Percentiles rank a stretch among this genome's conserved stretches.
Conservation (phyloP, 1,284 basidiomycete genomes). For the Mycosarcoma mackinlayi region DNA sequence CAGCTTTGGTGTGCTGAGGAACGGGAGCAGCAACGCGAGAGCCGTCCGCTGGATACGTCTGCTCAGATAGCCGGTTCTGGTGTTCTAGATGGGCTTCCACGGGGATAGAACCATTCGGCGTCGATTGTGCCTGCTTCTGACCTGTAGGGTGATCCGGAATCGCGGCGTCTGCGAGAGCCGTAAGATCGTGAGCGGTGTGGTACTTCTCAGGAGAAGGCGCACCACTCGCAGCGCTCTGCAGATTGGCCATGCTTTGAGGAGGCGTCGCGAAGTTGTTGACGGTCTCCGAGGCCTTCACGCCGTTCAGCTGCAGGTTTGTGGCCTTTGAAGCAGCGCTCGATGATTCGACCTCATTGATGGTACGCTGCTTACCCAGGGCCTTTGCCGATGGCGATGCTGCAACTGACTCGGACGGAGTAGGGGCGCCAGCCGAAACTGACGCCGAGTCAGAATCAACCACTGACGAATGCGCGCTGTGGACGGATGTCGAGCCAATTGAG, state of each 20-base stretch:
- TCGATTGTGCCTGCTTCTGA: background rate
- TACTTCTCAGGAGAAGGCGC: conserved; percentile 32
- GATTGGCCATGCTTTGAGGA: conserved; percentile 38
- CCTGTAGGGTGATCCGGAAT: conserved; percentile 30
- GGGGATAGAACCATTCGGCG: conserved; percentile 4
- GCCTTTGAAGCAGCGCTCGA: background rate
- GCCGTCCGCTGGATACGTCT: conserved; percentile 23
- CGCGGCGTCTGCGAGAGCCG: conserved; percentile 24
- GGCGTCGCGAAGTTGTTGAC: conserved; percentile 30
- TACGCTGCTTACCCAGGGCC: conserved; percentile 32
- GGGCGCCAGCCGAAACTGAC: conserved; percentile 9
- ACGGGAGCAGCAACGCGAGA: conserved; percentile 12
- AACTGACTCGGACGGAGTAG: conserved; percentile 1
- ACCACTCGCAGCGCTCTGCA: conserved; percentile 20
- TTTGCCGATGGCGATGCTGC: conserved; percentile 27
- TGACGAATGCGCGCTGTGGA: conserved; percentile 31
- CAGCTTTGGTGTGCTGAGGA: conserved; percentile 1
- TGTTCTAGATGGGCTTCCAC: conserved; percentile 18
- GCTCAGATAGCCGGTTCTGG: conserved; percentile 26
- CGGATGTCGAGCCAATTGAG: conserved; percentile 27
- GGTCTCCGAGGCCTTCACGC: conserved; percentile 26
- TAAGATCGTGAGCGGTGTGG: conserved; percentile 47
- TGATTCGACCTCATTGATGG: background rate
- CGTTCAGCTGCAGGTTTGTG: background rate
- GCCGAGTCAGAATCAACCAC: conserved; percentile 10